Conservation (phyloP, 192 early-diverging fungal species). For the Neocallimastix lanati region DNA sequence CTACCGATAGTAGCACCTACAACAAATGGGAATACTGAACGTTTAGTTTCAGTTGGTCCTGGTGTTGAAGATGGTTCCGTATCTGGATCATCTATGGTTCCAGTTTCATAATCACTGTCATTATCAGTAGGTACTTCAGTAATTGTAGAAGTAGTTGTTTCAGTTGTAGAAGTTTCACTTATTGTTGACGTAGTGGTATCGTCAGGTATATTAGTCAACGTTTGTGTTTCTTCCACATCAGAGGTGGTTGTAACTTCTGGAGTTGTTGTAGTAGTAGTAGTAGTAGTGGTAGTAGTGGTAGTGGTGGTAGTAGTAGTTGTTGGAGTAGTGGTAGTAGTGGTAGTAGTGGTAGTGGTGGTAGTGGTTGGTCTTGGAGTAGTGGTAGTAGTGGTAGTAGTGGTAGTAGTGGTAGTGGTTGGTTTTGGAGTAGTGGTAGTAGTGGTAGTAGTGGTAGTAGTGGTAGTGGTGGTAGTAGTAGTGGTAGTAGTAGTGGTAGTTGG, state of each 20-base stretch:
- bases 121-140: background rate
- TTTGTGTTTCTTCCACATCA: background rate
- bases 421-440: too few species aligned
- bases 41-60: background rate
- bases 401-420: too few species aligned
- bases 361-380: too few species aligned
- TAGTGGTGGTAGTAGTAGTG: too few species aligned
- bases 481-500: too few species aligned
- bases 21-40: background rate
- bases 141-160: too few species aligned
- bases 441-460: too few species aligned
- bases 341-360: background rate
- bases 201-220: background rate
- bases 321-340: background rate
- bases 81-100: too few species aligned
- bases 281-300: background rate
- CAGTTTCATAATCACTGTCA: background rate
- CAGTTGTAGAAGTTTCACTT: background rate
- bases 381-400: too few species aligned
- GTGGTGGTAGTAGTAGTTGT: background rate
- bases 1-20: background rate
- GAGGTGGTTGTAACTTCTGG: background rate
- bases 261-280: background rate
- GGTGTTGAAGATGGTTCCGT: too few species aligned
- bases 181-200: background rate